phyloP scores from a whole-genome alignment of 2,329 filamentous ascomycete species.

The Stenocarpella maydis region DNA sequence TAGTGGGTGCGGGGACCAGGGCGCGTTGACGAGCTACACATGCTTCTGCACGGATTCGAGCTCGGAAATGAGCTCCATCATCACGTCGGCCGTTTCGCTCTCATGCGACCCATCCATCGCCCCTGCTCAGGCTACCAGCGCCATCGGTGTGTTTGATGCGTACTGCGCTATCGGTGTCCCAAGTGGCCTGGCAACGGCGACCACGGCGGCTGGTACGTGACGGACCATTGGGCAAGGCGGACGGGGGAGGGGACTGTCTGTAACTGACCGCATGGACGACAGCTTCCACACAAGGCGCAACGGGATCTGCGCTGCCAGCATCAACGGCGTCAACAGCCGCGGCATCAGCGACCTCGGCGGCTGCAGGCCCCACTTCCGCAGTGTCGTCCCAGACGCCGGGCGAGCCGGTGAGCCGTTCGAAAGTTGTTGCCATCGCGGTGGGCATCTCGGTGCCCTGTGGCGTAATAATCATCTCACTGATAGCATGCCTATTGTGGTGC shows the following conservation, averaged over 20 bases:
- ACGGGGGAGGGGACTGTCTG: not conserved
- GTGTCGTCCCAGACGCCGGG: not conserved
- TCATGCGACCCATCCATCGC: constrained; percentile 18
- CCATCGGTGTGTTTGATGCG: constrained; percentile 23
- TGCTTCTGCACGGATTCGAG: constrained; percentile 36
- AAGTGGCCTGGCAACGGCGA: not conserved
- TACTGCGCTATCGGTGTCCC: constrained; percentile 16
- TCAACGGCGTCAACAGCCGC: constrained; percentile 11
- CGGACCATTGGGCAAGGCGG: too few relatives aligned
- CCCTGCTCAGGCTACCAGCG: constrained; percentile 12
- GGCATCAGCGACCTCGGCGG: constrained; percentile 15
- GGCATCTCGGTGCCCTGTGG: constrained; percentile 1
- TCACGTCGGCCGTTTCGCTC: constrained; percentile 26
- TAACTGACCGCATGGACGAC: not conserved
- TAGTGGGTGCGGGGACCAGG: constrained; percentile 36
- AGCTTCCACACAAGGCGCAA: constrained; percentile 9
- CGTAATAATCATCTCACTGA: not conserved
- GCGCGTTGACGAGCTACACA: constrained; percentile 34
- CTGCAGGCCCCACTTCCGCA: not conserved
- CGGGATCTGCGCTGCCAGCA: not conserved
- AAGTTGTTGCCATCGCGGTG: not conserved
- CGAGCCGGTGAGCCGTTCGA: not conserved
- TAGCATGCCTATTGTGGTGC: constrained; percentile 25
- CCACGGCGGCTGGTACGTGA: constrained; percentile 24
- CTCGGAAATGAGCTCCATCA: constrained; percentile 25